Evolutionary conservation across 306 rosid genomes (phyloP).

Genomic region (Lathyrus sativus): DNA sequence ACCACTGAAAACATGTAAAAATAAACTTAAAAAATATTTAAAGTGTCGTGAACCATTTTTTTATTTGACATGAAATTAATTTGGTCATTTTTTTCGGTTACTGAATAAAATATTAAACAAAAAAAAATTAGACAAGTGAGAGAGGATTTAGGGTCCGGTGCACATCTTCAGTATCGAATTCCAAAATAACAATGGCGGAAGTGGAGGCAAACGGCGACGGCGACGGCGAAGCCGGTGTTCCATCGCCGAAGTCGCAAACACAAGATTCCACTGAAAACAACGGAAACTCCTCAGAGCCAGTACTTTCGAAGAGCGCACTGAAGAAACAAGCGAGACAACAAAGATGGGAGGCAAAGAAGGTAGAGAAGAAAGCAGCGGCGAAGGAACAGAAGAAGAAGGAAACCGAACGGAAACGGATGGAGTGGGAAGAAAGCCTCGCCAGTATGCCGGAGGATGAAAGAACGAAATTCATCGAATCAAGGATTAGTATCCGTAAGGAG

Average conservation of each 20-base stretch:
- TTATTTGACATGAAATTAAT: too few species aligned
- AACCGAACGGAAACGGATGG: conserved; percentile 71
- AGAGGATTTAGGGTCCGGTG: background rate
- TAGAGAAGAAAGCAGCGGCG: conserved; percentile 72
- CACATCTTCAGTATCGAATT: conserved; percentile 23
- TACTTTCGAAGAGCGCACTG: conserved; percentile 64
- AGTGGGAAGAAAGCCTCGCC: conserved; percentile 77
- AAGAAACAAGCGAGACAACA: conserved; percentile 77
- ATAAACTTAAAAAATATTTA: too few species aligned
- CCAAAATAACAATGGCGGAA: conserved; percentile 16
- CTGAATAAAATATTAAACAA: too few species aligned
- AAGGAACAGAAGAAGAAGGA: conserved; percentile 68
- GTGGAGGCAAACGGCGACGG: conserved; percentile 21
- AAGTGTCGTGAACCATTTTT: too few species aligned
- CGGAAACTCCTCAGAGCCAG: conserved; percentile 4
- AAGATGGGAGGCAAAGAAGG: conserved; percentile 73
- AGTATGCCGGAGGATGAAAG: conserved; percentile 64
- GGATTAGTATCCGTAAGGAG: conserved; percentile 69
- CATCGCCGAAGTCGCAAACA: background rate
- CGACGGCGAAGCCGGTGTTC: background rate
- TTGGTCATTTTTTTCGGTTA: too few species aligned
- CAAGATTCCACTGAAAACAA: conserved; percentile 32
- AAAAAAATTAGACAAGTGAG: background rate
- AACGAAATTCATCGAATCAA: conserved; percentile 62
- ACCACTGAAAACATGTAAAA: too few species aligned